Percentiles rank a stretch among this genome's conserved stretches.
These are phyloP conservation scores for Carex pumila DNA, from an alignment of 176 grass and related monocot species.

Conservation along the genomic window DNA sequence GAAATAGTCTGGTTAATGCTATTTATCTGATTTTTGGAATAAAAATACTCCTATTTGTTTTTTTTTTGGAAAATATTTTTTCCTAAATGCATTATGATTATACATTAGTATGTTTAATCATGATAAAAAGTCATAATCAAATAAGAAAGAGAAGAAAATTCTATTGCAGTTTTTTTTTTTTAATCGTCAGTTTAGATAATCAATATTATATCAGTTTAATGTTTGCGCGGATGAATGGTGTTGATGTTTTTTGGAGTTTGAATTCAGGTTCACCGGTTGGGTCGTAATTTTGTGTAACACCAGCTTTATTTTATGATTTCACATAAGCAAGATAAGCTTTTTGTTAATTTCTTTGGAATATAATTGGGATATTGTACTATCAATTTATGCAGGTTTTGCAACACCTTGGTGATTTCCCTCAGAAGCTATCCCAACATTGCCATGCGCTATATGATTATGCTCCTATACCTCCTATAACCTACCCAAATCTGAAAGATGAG, in stretches of 20 bases:
- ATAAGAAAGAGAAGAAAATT: neutral
- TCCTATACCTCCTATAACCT: constrained; percentile 98
- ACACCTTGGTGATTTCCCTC: constrained; percentile 94
- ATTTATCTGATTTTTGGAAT: neutral
- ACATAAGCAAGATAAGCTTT: neutral
- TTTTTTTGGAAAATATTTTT: neutral
- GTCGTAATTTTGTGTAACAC: neutral
- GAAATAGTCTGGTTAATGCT: neutral
- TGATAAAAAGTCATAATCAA: neutral
- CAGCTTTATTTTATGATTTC: neutral
- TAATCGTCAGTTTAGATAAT: neutral
- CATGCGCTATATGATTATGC: constrained; percentile 99
- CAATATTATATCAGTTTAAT: neutral
- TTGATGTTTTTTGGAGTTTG: neutral
- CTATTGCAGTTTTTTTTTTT: neutral
- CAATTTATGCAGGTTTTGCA: constrained; percentile 66
- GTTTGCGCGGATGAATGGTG: neutral
- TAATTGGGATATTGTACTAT: neutral
- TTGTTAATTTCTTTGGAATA: neutral
- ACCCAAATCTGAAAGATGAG: constrained; percentile 93
- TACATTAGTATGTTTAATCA: neutral
- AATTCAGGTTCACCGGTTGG: neutral
- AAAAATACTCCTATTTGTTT: constrained; percentile 16
- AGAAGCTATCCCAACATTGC: constrained; percentile 92
- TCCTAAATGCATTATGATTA: neutral